Conservation (phyloP, 495 filamentous ascomycete genomes). For the Zalerion maritima region DNA sequence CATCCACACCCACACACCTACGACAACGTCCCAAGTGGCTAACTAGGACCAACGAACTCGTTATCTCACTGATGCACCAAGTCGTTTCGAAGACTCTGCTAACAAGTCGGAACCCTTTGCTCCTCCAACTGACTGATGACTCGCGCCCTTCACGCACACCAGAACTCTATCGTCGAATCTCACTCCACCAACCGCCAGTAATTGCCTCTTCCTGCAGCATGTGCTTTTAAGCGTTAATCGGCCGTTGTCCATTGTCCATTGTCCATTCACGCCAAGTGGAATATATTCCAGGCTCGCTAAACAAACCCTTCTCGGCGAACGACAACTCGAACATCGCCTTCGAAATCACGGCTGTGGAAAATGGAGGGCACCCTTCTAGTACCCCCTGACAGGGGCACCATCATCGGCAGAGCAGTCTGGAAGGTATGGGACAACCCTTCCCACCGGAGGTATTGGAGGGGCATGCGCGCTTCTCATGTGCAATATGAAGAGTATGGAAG, state of each 20-base stretch:
- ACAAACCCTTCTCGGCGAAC: background rate
- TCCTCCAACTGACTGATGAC: no score
- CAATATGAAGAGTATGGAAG: constrained; percentile 2
- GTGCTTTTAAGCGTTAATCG: constrained; percentile 1
- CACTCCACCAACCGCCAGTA: no score
- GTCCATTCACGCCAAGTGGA: no score
- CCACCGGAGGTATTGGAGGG: constrained; percentile 1
- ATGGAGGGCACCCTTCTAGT: constrained; percentile 43
- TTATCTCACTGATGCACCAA: no score
- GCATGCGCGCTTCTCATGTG: constrained; percentile 1
- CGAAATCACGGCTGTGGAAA: constrained; percentile 7
- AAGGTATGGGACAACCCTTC: constrained; percentile 30
- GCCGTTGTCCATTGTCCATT: no score
- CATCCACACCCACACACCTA: constrained; percentile 1
- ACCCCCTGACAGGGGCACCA: constrained; percentile 40
- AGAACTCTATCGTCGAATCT: no score
- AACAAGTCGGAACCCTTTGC: no score
- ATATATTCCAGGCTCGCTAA: background rate
- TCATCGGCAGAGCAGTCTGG: constrained; percentile 40
- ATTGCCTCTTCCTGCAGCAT: constrained; percentile 1
- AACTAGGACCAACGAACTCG: constrained; percentile 2
- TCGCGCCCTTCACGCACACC: no score
- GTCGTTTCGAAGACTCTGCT: no score
- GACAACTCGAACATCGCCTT: background rate
- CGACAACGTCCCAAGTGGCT: background rate